Base-by-base conservation (phyloP, 441 rosid genomes). In the Biscutella laevigata region DNA sequence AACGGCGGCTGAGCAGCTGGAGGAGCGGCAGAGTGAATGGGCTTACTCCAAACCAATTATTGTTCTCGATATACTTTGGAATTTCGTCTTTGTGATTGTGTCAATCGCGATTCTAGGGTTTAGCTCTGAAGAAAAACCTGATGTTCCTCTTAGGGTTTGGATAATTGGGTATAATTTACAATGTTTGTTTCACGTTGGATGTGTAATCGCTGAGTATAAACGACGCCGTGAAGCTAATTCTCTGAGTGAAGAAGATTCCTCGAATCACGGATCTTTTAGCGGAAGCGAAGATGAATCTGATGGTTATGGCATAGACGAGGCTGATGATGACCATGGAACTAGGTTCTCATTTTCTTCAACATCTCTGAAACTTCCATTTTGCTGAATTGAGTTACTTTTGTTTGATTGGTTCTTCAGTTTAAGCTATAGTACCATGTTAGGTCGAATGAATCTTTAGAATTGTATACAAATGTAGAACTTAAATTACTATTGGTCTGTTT, bases 1-100 rank as follows among this genome's bases (percentile, higher is more conserved):
- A 53, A 68, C 61, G 14, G 90, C 86, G 7, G 84, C 82, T 9
- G 90, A 80, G 71, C 90, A 83, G 73, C 77, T 83, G 13, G 84
- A 80, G 56, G 79, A 70, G 61, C 71, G 81, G n/a, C 86, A 78
- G 50, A 76, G 74, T 67, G 57, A 78, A 43, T 83, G 86, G 90
- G 77, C 90, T 5, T 78, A 73, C 68, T 80, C 81, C 17, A 72
- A 59, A 65, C 86, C 86, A 9, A 62, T 78, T 19, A 73, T 78
- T 35, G 60, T 65, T 12, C 78, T 83, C 7, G 90, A 80, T 57
- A 45, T 80, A 5, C 59, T 80, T 1, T 80, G 86, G 84, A 83
- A 76, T 56, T 26, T 73, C 27, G 49, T 70, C n/a, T 73, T 83
- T 41, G 70, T 83, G 52, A 46, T 73, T 5, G 59, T 73, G 1